Base-by-base conservation (phyloP, 371 early-diverging fungal genomes). In the Mucor saturninus region DNA sequence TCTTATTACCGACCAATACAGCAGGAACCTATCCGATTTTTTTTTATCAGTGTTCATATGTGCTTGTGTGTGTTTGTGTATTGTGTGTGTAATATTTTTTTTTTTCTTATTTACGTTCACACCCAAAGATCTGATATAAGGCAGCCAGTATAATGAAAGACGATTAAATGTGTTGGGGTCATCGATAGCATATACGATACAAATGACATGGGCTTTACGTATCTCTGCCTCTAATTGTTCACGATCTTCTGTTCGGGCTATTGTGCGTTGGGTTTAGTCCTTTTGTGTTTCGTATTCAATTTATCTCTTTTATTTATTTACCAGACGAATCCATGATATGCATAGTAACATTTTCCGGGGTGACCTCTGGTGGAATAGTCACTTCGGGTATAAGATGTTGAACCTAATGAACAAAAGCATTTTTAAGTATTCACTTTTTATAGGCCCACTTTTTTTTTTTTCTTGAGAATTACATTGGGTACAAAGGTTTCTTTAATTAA, bases 321-420 rank as follows among this genome's bases (percentile, higher is more conserved):
- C 91, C 86, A 52, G 97, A 95, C 26, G 97, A 94, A 74, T 98
- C 99, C 56, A 96, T 94, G 56, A 98, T 95, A 70, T 94, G 92
- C 31, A 97, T 96, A 15, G 95, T 96, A 28, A 95, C 95, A 62
- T 95, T 93, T 69, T 97, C 99, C 2, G 94, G 91, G 37, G 98
- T 96, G 72, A 96, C 93, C 69, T 97, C 97, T 53, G 98, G 95
- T 32, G 99, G 99, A 62, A 98, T 97, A 14, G 97, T 96, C 38
- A 97, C 96, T 74, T 96, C 99, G 30, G 98, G 97, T 59, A 97
- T 93, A 40, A 97, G 93, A 65, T 94, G 93, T 68, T 96, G 97
- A 40, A 98, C 93, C 97, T 98, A 56, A 37, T 72, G 15, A 31
- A 21, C 39, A 38, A 51, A 35, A n/a, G 5, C 35, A 40, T 9